Conservation (phyloP, 2,329 filamentous ascomycete genomes). For the Sarocladium oryzae region DNA sequence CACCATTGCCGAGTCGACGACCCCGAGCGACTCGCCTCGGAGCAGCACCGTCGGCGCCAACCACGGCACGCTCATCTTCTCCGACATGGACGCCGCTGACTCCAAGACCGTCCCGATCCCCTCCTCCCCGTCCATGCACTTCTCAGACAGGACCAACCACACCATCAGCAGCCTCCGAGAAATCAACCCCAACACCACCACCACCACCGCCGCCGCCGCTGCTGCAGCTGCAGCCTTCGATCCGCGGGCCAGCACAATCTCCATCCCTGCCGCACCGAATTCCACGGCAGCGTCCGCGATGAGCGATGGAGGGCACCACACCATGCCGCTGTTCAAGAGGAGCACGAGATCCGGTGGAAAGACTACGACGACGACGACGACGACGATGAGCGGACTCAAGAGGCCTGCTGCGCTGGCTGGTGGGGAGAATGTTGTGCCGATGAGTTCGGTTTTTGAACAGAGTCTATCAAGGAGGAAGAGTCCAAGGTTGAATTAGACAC, state of each 20-base stretch:
- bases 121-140: conserved; percentile 6
- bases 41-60: conserved; percentile 1
- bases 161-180: conserved; percentile 46
- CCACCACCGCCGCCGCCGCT: too few species aligned
- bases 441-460: conserved; percentile 32
- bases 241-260: conserved; percentile 33
- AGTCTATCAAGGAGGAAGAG: conserved; percentile 48
- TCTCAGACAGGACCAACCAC: conserved; percentile 13
- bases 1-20: conserved; percentile 26
- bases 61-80: conserved; percentile 1
- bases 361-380: too few species aligned
- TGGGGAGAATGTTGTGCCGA: conserved; percentile 43
- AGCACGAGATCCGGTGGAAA: conserved; percentile 21
- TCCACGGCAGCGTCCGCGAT: neutral
- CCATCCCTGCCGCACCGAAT: conserved; percentile 12
- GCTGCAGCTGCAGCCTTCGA: conserved; percentile 43
- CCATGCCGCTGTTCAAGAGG: conserved; percentile 43
- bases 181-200: conserved; percentile 45
- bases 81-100: conserved; percentile 1
- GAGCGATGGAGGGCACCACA: conserved; percentile 23
- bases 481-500: conserved; percentile 36
- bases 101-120: conserved; percentile 21
- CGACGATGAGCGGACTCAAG: conserved; percentile 15
- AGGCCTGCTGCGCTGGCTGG: conserved; percentile 31
- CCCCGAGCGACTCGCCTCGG: conserved; percentile 13